A percentile compares a stretch with the other conserved stretches of the same genome.
Evolutionary conservation across 2,329 filamentous ascomycete genomes (phyloP).

Genomic region (Alternaria angustiovoidea): DNA sequence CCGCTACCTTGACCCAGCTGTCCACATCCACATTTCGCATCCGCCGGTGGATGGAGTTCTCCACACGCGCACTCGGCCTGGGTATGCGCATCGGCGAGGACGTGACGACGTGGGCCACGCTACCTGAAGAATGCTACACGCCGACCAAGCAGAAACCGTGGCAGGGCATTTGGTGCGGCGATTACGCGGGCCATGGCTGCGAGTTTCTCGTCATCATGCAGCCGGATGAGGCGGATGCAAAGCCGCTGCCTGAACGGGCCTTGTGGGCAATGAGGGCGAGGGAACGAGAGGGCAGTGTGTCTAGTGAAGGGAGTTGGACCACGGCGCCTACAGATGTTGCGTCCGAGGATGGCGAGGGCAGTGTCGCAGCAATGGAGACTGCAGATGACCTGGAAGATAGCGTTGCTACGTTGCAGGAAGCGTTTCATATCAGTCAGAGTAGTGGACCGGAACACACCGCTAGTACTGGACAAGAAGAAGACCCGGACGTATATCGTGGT

Average conservation of each 20-base stretch:
- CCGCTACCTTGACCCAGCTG: conserved; percentile 65
- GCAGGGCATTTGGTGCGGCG: conserved; percentile 90
- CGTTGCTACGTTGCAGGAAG: conserved; percentile 40
- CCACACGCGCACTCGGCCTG: conserved; percentile 35
- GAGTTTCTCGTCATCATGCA: conserved; percentile 89
- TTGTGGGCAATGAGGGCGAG: conserved; percentile 37
- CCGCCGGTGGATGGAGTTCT: conserved; percentile 77
- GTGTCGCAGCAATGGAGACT: conserved; percentile 21
- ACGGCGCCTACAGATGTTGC: conserved; percentile 38
- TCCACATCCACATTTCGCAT: conserved; percentile 77
- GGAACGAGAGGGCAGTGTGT: conserved; percentile 40
- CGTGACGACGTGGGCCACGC: conserved; percentile 72
- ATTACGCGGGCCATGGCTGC: conserved; percentile 86
- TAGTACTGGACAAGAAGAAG: conserved; percentile 24
- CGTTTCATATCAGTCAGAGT: neutral
- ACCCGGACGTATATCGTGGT: conserved; percentile 63
- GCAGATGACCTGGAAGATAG: conserved; percentile 52
- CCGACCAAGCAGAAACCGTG: conserved; percentile 82
- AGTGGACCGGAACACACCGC: neutral
- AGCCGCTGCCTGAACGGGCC: conserved; percentile 51
- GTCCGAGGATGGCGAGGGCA: conserved; percentile 17
- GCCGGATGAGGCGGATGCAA: conserved; percentile 59
- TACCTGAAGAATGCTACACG: conserved; percentile 78
- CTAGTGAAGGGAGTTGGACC: conserved; percentile 42
- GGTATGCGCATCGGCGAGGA: conserved; percentile 60